Base-by-base conservation (phyloP, 2,329 filamentous ascomycete species). In the Ophiocordyceps sinensis region DNA sequence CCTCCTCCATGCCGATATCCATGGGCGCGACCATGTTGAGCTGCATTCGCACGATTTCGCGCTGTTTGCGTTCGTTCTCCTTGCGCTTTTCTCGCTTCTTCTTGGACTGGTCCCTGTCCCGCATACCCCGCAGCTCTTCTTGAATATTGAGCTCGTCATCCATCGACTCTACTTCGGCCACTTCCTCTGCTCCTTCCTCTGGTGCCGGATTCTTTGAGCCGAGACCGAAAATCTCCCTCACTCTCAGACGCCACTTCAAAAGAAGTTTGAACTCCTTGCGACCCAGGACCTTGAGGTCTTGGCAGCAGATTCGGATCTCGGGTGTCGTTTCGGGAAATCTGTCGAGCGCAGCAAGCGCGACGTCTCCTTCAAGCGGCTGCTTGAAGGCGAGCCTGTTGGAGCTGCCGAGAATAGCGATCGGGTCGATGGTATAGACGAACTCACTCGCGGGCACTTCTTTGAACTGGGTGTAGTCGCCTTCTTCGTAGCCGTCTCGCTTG, bases 401-500 rank as follows among this genome's bases (percentile, higher is more conserved):
- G 42, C 75, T 77, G 40, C 87, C 93, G 1, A 98, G 73, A 53
- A 98, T 87, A 3, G 85, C 82, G 45, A 98, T 95, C 0, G 91
- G 91, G 55, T 98, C 91, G 0, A 75, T 78, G 0, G 87, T 94
- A 55, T 96, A 83, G 47, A 98, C 88, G 57, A 96, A 98, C 42
- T 95, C 86, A 58, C 81, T 91, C 1, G 88, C 89, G 0, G 85
- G 68, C 3, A 84, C 75, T 55, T 94, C 85, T 58, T 95, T 94
- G 68, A 83, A 94, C 53, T 94, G 85, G 5, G 79, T 89, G 60
- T 82, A 94, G 49, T 98, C 87, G 30, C 86, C 89, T 61, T 98
- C 91, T 50, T 96, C 89, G 50, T 98, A 98, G 70, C 91, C 91
- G 36, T 94, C 89, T 68, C 91, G 74, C 75, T 95, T 96, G 44